A percentile compares a stretch with the other conserved stretches of the same genome.
These are phyloP conservation scores for Avena sativa DNA, from an alignment of 176 grass and related monocot species.

Conservation along the genomic window DNA sequence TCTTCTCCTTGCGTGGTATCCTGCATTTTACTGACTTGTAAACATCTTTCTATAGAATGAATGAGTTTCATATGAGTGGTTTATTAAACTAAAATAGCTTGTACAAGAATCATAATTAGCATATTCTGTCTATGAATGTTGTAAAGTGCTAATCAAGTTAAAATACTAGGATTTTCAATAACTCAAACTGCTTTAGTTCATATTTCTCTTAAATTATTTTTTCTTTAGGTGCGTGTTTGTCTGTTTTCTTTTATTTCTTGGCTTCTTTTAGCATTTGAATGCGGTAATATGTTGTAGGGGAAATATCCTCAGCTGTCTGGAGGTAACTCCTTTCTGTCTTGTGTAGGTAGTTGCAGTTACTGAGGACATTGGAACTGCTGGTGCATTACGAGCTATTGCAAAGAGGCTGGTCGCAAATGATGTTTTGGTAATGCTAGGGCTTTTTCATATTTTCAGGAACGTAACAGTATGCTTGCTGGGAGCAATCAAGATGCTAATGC, in stretches of 20 bases:
- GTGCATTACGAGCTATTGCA: slow-evolving; percentile 77
- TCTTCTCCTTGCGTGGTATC: background rate
- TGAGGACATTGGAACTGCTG: slow-evolving; percentile 91
- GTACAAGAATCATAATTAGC: background rate
- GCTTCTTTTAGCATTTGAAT: slow-evolving; percentile 18
- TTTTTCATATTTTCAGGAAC: slow-evolving; percentile 27
- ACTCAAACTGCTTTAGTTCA: slow-evolving; percentile 12
- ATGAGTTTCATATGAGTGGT: background rate
- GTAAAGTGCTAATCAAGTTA: slow-evolving; percentile 6
- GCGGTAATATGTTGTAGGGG: background rate
- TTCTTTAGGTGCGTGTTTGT: background rate
- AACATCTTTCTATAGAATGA: slow-evolving; percentile 19
- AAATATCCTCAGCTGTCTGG: slow-evolving; percentile 22
- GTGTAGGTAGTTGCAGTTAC: slow-evolving; percentile 73
- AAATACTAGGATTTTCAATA: slow-evolving; percentile 12
- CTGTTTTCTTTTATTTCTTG: background rate
- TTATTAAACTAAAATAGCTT: slow-evolving; percentile 7
- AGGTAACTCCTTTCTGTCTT: slow-evolving; percentile 32
- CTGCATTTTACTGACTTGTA: background rate
- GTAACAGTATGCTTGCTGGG: background rate
- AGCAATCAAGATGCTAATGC: slow-evolving; percentile 26
- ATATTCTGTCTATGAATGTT: background rate
- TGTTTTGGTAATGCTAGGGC: slow-evolving; percentile 71
- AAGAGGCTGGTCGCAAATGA: slow-evolving; percentile 77
- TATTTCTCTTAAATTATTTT: background rate